phyloP scores from a whole-genome alignment of 352 stramenopile genomes.

The Globisporangium echinulatum region DNA sequence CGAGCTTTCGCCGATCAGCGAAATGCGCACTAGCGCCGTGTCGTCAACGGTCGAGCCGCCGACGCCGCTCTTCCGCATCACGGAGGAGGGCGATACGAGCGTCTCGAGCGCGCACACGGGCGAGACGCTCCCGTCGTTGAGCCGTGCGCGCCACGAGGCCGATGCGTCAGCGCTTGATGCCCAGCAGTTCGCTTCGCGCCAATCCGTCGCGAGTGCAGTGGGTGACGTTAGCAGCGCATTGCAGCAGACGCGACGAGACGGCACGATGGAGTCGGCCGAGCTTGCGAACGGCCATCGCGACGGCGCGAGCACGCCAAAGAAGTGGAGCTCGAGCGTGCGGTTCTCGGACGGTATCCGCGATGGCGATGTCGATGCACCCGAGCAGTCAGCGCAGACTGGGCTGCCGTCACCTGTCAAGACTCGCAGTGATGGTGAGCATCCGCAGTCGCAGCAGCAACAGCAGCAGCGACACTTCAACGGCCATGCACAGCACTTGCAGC shows the following conservation, averaged over 20 bases:
- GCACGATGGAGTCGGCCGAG: background rate
- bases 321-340: background rate
- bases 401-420: slow-evolving; percentile 1
- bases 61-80: slow-evolving; percentile 12
- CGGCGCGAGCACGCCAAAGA: background rate
- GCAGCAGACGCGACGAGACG: background rate
- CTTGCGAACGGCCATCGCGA: background rate
- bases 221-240: background rate
- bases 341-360: background rate
- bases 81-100: slow-evolving; percentile 10
- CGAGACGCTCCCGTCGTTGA: slow-evolving; percentile 9
- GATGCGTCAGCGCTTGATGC: background rate
- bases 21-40: slow-evolving; percentile 8
- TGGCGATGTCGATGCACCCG: background rate
- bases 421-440: background rate
- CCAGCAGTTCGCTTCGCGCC: background rate
- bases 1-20: slow-evolving; percentile 7
- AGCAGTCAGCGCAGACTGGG: background rate
- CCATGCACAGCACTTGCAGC: background rate
- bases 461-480: background rate
- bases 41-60: slow-evolving; percentile 7
- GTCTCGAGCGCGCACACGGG: slow-evolving; percentile 13
- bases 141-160: background rate
- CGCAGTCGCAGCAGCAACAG: too few relatives aligned
- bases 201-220: background rate